Conservation (phyloP, 805 yeast species). For the Ogataea salicorniae region DNA sequence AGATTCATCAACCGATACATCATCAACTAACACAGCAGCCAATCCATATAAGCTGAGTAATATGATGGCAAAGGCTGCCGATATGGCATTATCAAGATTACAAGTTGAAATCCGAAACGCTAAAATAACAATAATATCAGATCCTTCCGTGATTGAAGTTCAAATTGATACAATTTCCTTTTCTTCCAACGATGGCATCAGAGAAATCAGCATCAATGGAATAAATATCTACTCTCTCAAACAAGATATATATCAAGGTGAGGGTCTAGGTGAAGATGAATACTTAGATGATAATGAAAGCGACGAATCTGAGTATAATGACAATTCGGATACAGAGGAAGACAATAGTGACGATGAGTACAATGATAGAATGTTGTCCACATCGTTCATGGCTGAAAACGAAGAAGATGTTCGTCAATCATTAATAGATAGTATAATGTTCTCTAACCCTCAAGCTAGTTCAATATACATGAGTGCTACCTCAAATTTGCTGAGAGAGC, state of each 20-base stretch:
- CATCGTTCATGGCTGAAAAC: conserved; percentile 28
- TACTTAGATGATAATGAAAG: conserved; percentile 2
- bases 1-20: neutral
- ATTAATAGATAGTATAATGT: conserved; percentile 52
- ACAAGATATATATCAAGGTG: conserved; percentile 34
- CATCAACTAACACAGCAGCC: conserved; percentile 1
- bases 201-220: conserved; percentile 37
- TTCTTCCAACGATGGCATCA: conserved; percentile 41
- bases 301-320: conserved; percentile 8
- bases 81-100: conserved; percentile 58
- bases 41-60: conserved; percentile 39
- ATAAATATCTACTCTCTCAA: conserved; percentile 36
- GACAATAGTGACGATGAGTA: conserved; percentile 29
- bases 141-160: conserved; percentile 33
- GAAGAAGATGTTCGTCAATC: conserved; percentile 28
- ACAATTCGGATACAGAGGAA: conserved; percentile 21
- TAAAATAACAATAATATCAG: conserved; percentile 45
- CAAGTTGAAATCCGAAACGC: conserved; percentile 45
- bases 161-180: conserved; percentile 30
- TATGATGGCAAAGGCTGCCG: conserved; percentile 61
- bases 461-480: conserved; percentile 82
- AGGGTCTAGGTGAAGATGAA: conserved; percentile 14
- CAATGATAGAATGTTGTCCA: conserved; percentile 34
- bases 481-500: conserved; percentile 38
- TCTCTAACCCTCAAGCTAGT: conserved; percentile 63